Evolutionary conservation across 2,329 filamentous ascomycete species (phyloP).

Genomic region (Colletotrichum nymphaeae): DNA sequence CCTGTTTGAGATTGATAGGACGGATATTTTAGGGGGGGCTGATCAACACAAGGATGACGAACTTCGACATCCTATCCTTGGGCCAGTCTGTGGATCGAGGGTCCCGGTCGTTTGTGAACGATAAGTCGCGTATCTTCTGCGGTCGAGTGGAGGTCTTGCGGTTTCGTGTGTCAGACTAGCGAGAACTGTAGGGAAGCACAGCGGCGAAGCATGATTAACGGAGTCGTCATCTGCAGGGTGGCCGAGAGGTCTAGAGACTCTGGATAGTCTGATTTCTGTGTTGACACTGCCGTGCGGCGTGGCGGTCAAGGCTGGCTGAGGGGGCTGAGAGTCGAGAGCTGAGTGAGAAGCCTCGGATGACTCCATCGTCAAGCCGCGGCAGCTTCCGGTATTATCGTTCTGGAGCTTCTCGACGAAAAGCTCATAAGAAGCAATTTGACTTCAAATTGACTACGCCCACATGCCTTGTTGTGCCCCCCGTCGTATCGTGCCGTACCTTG

Average conservation of each 20-base stretch:
- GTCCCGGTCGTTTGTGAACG: constrained; percentile 32
- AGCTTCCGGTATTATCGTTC: neutral
- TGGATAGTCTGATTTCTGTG: constrained; percentile 21
- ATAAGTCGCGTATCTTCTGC: constrained; percentile 33
- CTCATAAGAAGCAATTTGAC: constrained; percentile 29
- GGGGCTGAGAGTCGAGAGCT: constrained; percentile 1
- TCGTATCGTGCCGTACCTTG: constrained; percentile 20
- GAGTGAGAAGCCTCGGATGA: constrained; percentile 60
- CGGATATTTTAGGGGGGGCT: constrained; percentile 55
- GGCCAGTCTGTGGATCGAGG: constrained; percentile 39
- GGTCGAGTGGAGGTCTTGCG: constrained; percentile 34
- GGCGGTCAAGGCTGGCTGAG: constrained; percentile 38
- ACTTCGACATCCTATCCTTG: constrained; percentile 29
- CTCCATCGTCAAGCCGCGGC: constrained; percentile 47
- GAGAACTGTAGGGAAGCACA: constrained; percentile 34
- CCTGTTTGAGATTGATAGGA: constrained; percentile 66
- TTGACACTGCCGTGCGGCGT: constrained; percentile 34
- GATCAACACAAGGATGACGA: constrained; percentile 53
- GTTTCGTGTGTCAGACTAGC: constrained; percentile 38
- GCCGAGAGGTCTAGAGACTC: constrained; percentile 20
- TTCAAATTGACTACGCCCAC: constrained; percentile 31
- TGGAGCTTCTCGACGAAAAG: constrained; percentile 16
- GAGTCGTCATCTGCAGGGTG: constrained; percentile 34
- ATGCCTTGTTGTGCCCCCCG: neutral
- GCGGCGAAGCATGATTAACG: constrained; percentile 36